Percentiles rank a stretch among this genome's conserved stretches.
These are phyloP conservation scores for Daucus carota DNA, from an alignment of 129 eudicot genomes.

Conservation along the genomic window DNA sequence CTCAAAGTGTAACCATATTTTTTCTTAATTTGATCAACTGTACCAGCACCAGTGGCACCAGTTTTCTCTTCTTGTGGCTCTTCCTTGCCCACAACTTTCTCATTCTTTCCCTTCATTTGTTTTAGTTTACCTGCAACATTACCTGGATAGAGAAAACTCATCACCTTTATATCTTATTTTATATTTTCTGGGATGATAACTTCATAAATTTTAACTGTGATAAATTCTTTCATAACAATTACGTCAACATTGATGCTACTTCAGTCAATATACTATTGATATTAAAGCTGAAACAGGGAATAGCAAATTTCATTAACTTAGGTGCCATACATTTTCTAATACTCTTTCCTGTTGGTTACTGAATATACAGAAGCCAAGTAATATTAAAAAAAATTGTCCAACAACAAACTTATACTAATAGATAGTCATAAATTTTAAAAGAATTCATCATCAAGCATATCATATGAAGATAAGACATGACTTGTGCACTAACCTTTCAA, in stretches of 20 bases:
- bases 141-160: conserved; percentile 36
- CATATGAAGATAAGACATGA: not conserved
- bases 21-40: conserved; percentile 91
- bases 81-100: conserved; percentile 50
- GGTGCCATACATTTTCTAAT: not conserved
- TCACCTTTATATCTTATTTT: not conserved
- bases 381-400: not conserved
- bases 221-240: not conserved
- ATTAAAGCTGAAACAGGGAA: not conserved
- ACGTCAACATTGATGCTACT: not conserved
- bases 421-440: not conserved
- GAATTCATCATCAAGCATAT: not conserved
- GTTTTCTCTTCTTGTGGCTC: conserved; percentile 54
- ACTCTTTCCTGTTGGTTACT: not conserved
- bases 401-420: not conserved
- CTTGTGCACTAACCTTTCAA: conserved; percentile 56
- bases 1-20: conserved; percentile 71
- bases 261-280: not conserved
- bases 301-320: not conserved
- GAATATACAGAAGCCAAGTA: not conserved
- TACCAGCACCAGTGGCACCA: conserved; percentile 53
- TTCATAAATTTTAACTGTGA: not conserved
- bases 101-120: conserved; percentile 61
- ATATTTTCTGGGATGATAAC: not conserved
- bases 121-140: conserved; percentile 78